phyloP scores from a whole-genome alignment of 2,329 filamentous ascomycete genomes.

The Blumeria hordei region DNA sequence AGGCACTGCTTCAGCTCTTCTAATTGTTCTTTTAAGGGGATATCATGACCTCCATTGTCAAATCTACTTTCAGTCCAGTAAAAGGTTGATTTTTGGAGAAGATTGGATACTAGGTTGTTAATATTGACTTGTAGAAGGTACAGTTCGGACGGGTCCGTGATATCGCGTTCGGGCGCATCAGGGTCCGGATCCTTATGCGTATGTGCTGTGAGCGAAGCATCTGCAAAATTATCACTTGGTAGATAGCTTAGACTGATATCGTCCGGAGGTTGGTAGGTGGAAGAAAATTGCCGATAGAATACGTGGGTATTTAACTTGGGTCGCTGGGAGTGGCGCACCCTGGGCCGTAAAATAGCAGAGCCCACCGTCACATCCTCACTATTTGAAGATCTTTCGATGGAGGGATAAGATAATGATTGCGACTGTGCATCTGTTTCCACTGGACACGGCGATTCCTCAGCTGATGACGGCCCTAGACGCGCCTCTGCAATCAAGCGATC shows the following conservation, averaged over 20 bases:
- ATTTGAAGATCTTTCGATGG: neutral
- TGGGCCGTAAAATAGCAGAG: neutral
- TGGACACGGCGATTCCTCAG: neutral
- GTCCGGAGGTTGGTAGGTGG: neutral
- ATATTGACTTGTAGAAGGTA: neutral
- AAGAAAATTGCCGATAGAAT: neutral
- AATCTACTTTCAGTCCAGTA: neutral
- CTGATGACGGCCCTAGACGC: constrained; percentile 9
- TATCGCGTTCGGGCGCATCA: constrained; percentile 1
- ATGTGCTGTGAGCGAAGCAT: neutral
- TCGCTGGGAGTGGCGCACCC: neutral
- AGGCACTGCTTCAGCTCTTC: constrained; percentile 1
- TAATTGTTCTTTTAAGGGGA: neutral
- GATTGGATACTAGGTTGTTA: neutral
- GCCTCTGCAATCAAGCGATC: constrained; percentile 34
- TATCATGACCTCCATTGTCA: neutral
- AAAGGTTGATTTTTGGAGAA: neutral
- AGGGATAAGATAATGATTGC: neutral
- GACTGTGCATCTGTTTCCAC: neutral
- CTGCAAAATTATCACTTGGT: neutral
- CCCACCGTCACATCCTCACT: neutral
- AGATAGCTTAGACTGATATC: neutral
- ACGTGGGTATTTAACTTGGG: neutral
- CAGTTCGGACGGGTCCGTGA: neutral
- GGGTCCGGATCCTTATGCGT: neutral